These are phyloP conservation scores for Aspergillus cavernicola DNA, from an alignment of 495 filamentous ascomycete genomes.

Conservation along the genomic window DNA sequence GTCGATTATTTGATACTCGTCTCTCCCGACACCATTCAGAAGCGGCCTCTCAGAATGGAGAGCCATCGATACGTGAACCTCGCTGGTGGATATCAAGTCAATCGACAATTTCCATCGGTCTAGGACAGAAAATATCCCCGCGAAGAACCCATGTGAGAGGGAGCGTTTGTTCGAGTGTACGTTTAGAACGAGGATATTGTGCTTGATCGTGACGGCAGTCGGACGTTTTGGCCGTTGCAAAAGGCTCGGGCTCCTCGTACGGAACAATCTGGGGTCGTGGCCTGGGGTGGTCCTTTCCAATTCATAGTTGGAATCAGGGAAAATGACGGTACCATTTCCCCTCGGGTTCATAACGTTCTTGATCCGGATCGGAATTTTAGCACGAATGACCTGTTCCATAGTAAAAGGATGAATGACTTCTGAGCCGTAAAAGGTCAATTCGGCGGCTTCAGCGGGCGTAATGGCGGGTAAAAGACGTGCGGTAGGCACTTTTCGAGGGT, in stretches of 20 bases:
- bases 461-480: slow-evolving; percentile 72
- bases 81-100: slow-evolving; percentile 88
- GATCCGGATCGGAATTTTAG: slow-evolving; percentile 89
- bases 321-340: slow-evolving; percentile 82
- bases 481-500: slow-evolving; percentile 83
- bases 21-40: slow-evolving; percentile 52
- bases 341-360: slow-evolving; percentile 97
- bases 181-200: slow-evolving; percentile 86
- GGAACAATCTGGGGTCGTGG: slow-evolving; percentile 45
- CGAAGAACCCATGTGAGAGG: slow-evolving; percentile 86
- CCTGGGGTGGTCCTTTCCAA: slow-evolving; percentile 43
- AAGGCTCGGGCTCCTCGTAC: slow-evolving; percentile 45
- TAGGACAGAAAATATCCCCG: slow-evolving; percentile 81
- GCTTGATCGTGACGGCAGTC: slow-evolving; percentile 95
- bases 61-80: slow-evolving; percentile 95
- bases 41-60: slow-evolving; percentile 65
- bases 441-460: slow-evolving; percentile 82
- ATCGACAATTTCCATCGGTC: slow-evolving; percentile 77
- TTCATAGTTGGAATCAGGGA: slow-evolving; percentile 48
- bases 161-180: slow-evolving; percentile 90
- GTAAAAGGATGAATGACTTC: slow-evolving; percentile 98
- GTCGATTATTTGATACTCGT: slow-evolving; percentile 61
- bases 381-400: slow-evolving; percentile 96
- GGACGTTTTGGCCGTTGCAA: slow-evolving; percentile 61
- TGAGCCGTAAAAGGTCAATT: slow-evolving; percentile 89